A percentile compares a stretch with the other conserved stretches of the same genome.
phyloP scores from a whole-genome alignment of 345 rosid genomes.

The Populus tremula region DNA sequence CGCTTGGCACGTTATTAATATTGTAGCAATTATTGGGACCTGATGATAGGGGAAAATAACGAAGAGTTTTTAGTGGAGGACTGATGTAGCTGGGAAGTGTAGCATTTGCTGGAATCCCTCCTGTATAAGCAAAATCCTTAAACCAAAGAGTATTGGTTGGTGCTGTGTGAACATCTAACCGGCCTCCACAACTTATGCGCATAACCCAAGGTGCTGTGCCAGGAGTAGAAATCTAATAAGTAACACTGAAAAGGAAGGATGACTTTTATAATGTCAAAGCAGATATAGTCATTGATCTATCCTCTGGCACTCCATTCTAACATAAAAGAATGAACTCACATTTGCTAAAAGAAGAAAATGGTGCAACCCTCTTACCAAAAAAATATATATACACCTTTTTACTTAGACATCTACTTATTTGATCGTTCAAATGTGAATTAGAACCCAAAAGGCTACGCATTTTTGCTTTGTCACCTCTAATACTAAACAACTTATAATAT shows the following conservation, averaged over 20 bases:
- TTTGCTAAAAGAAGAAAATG: background rate
- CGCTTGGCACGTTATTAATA: constrained; percentile 63
- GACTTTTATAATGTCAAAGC: background rate
- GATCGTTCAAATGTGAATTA: background rate
- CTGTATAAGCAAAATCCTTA: constrained; percentile 91
- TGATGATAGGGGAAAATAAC: constrained; percentile 83
- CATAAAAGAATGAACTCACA: background rate
- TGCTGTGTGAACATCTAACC: constrained; percentile 48
- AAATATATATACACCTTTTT: background rate
- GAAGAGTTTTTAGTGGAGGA: constrained; percentile 72
- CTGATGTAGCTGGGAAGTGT: constrained; percentile 49
- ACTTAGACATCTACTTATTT: background rate
- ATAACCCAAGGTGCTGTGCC: constrained; percentile 74
- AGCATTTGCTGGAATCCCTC: constrained; percentile 76
- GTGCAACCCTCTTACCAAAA: background rate
- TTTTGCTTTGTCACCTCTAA: background rate
- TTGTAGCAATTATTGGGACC: constrained; percentile 92
- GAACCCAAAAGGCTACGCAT: background rate
- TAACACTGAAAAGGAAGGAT: background rate
- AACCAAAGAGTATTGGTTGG: constrained; percentile 84
- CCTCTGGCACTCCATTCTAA: background rate
- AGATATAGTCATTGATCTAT: background rate
- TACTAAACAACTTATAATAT: background rate
- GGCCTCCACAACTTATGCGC: constrained; percentile 93
- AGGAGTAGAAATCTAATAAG: constrained; percentile 9